Conservation (phyloP, 306 rosid genomes). For the Vigna radiata region DNA sequence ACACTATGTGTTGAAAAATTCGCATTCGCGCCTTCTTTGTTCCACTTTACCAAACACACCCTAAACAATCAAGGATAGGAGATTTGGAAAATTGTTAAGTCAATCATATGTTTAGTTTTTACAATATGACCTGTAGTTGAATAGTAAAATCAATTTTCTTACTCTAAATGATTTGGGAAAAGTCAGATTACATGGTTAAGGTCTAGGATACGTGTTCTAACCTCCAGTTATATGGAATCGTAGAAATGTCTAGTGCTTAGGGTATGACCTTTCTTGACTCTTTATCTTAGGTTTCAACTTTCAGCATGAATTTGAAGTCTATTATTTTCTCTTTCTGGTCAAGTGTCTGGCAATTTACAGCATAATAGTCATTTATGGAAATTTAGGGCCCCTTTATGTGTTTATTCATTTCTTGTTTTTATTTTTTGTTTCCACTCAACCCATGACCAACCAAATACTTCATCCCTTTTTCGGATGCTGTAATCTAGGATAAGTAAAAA, state of each 20-base stretch:
- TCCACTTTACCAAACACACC: background rate
- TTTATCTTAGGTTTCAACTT: constrained; percentile 13
- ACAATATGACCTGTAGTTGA: background rate
- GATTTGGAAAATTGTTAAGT: background rate
- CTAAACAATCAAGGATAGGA: background rate
- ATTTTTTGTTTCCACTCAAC: too few species aligned
- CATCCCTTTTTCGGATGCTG: background rate
- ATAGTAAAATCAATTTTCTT: background rate
- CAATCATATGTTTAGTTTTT: constrained; percentile 22
- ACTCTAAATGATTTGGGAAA: constrained; percentile 2
- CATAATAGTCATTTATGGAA: background rate
- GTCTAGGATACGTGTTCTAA: background rate
- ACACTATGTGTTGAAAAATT: background rate
- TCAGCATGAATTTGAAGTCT: constrained; percentile 8
- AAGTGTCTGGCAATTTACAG: constrained; percentile 24
- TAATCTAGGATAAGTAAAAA: constrained; percentile 13
- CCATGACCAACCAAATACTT: too few species aligned
- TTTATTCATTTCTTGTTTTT: background rate
- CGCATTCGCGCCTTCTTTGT: constrained; percentile 1
- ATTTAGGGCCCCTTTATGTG: background rate
- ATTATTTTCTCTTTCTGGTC: background rate
- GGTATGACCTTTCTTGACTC: background rate
- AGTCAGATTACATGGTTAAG: background rate
- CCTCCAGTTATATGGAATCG: constrained; percentile 2
- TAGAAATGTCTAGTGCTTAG: background rate